Conservation (phyloP, 2,329 filamentous ascomycete genomes). For the Aspergillus pseudonomiae region DNA sequence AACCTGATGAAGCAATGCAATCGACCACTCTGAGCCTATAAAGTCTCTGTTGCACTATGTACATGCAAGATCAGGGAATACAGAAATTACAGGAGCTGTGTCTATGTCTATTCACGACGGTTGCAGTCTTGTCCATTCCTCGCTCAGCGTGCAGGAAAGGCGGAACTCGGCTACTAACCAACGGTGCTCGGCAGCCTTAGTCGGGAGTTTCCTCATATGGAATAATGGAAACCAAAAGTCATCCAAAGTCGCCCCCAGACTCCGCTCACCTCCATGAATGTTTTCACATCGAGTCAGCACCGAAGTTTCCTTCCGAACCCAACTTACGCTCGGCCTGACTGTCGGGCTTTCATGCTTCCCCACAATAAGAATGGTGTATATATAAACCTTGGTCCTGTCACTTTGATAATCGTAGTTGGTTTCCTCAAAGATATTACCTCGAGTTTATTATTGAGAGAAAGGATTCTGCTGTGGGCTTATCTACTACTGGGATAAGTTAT, state of each 20-base stretch:
- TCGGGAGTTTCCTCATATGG: slow-evolving; percentile 28
- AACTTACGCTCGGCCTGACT: slow-evolving; percentile 16
- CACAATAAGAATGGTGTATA: slow-evolving; percentile 16
- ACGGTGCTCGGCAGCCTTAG: slow-evolving; percentile 22
- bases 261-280: slow-evolving; percentile 18
- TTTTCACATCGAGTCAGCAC: slow-evolving; percentile 14
- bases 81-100: not conserved
- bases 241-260: slow-evolving; percentile 11
- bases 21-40: not conserved
- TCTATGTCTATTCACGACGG: not conserved
- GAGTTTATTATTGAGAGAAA: not conserved
- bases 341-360: slow-evolving; percentile 13
- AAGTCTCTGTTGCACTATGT: not conserved
- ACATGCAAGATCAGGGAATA: not conserved
- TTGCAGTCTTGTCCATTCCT: not conserved
- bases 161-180: slow-evolving; percentile 29
- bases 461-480: not conserved
- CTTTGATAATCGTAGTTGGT: not conserved
- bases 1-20: not conserved
- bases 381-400: not conserved
- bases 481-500: not conserved
- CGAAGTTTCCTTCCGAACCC: slow-evolving; percentile 25
- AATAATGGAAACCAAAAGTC: not conserved
- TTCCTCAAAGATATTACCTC: not conserved
- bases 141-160: slow-evolving; percentile 15